Conservation (phyloP, 306 rosid genomes). For the Pueraria montana region DNA sequence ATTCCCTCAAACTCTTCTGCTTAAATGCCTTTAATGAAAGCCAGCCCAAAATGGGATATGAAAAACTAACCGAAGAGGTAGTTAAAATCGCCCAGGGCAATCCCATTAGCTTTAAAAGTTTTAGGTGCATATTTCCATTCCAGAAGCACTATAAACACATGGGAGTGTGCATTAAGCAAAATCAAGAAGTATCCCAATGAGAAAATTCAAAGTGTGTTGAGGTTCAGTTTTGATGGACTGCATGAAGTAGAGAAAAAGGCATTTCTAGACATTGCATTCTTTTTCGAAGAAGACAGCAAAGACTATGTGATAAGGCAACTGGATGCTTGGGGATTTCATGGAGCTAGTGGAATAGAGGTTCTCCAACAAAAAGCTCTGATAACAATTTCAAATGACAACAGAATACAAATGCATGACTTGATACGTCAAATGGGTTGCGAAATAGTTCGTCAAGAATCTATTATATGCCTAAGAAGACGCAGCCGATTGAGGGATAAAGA, state of each 20-base stretch:
- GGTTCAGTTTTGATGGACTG: conserved; percentile 17
- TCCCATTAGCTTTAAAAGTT: conserved; percentile 45
- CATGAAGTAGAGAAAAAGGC: background rate
- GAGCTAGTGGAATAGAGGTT: background rate
- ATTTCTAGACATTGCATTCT: background rate
- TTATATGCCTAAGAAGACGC: background rate
- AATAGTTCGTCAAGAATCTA: conserved; percentile 38
- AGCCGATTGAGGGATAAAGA: background rate
- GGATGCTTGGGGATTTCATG: no score
- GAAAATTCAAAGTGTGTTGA: background rate
- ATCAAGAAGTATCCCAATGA: no score
- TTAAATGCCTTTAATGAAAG: conserved; percentile 28
- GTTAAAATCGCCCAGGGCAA: conserved; percentile 15
- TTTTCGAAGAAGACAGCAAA: background rate
- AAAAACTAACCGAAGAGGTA: background rate
- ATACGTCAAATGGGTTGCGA: conserved; percentile 1
- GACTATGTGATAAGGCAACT: background rate
- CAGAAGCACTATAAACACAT: background rate
- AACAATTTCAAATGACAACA: background rate
- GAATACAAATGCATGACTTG: conserved; percentile 20
- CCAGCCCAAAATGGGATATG: background rate
- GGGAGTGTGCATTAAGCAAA: conserved; percentile 1
- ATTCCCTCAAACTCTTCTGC: conserved; percentile 33
- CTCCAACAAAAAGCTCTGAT: conserved; percentile 4
- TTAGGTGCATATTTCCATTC: conserved; percentile 40